These are phyloP conservation scores for Recurvomyces mirabilis DNA, from an alignment of 495 filamentous ascomycete species.

Conservation along the genomic window DNA sequence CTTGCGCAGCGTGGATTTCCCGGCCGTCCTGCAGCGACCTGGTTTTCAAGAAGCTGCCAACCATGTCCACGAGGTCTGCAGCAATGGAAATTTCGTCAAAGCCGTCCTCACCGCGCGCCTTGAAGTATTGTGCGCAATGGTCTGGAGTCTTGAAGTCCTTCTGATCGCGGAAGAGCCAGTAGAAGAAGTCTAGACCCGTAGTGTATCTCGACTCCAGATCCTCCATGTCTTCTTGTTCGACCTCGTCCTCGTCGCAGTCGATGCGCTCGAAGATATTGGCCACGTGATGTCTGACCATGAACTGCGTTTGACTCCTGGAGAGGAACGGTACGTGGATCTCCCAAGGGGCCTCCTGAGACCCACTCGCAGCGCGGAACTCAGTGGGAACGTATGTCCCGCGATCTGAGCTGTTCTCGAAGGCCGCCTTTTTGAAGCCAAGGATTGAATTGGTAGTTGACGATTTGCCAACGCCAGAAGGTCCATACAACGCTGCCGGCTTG, in stretches of 20 bases:
- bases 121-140: too few relatives aligned
- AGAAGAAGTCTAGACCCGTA: too few relatives aligned
- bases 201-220: too few relatives aligned
- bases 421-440: background rate
- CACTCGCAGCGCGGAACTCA: background rate
- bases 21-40: too few relatives aligned
- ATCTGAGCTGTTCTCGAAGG: background rate
- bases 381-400: background rate
- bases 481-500: background rate
- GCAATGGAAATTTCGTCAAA: too few relatives aligned
- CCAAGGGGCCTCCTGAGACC: background rate
- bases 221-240: too few relatives aligned
- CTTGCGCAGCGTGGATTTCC: background rate
- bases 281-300: background rate
- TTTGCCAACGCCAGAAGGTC: background rate
- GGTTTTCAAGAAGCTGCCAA: too few relatives aligned
- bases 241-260: background rate
- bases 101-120: too few relatives aligned
- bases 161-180: too few relatives aligned
- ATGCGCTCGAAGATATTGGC: background rate
- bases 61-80: too few relatives aligned
- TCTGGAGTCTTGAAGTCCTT: too few relatives aligned
- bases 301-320: background rate
- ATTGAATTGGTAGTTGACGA: background rate
- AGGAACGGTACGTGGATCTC: background rate